Evolutionary conservation across 805 yeast species (phyloP).

Genomic region (Yamadazyma olivae): DNA sequence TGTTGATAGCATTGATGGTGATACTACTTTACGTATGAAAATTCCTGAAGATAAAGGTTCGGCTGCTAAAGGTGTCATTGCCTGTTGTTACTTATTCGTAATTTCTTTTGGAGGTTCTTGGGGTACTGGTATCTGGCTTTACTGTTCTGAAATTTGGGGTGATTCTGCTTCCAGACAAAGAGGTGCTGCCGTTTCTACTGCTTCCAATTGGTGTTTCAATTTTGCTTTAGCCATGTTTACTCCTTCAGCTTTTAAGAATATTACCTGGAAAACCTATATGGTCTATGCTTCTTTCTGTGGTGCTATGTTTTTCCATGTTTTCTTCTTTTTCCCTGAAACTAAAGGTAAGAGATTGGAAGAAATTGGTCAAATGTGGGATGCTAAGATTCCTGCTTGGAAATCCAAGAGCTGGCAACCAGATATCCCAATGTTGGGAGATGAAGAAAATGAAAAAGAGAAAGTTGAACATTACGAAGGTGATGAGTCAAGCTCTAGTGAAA

Average conservation of each 20-base stretch:
- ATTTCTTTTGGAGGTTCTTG: conserved; percentile 49
- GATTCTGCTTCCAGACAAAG: conserved; percentile 52
- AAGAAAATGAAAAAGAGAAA: conserved; percentile 19
- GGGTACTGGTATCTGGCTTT: conserved; percentile 55
- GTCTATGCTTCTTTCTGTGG: conserved; percentile 51
- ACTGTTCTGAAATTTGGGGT: conserved; percentile 60
- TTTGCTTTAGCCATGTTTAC: conserved; percentile 63
- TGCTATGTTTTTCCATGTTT: conserved; percentile 43
- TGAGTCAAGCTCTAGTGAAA: too few species aligned
- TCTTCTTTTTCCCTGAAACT: conserved; percentile 53
- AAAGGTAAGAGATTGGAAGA: conserved; percentile 54
- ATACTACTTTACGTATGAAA: conserved; percentile 25
- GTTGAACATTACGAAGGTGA: conserved; percentile 8
- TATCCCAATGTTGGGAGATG: conserved; percentile 30
- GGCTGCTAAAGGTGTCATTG: conserved; percentile 44
- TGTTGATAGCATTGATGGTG: conserved; percentile 17
- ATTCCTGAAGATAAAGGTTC: conserved; percentile 29
- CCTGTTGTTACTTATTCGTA: conserved; percentile 51
- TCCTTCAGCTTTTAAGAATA: conserved; percentile 51
- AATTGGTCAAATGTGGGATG: conserved; percentile 40
- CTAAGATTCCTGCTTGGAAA: conserved; percentile 36
- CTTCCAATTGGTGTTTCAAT: conserved; percentile 65
- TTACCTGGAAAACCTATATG: conserved; percentile 54
- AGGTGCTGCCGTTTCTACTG: conserved; percentile 62
- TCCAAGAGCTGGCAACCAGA: conserved; percentile 31